Percentiles rank a stretch among this genome's conserved stretches.
Evolutionary conservation across 176 grass and related monocot species (phyloP).

Genomic region (Phragmites australis): DNA sequence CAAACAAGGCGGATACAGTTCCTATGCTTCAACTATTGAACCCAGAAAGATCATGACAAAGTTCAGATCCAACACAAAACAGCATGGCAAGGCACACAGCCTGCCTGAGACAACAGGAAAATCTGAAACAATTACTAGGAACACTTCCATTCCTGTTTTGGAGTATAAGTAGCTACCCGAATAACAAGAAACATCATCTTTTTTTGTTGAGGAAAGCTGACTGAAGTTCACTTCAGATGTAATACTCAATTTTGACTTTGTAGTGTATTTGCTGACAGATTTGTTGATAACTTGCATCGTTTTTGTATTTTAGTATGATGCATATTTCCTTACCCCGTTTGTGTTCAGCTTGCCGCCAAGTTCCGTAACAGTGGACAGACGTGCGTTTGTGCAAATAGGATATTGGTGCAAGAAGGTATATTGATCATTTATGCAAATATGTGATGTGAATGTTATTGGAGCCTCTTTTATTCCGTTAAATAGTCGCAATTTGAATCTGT

Average conservation of each 20-base stretch:
- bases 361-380: constrained; percentile 96
- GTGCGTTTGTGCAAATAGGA: constrained; percentile 96
- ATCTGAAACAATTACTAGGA: constrained; percentile 12
- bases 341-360: constrained; percentile 89
- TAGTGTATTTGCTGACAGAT: background rate
- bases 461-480: constrained; percentile 31
- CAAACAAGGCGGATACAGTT: background rate
- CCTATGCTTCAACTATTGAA: background rate
- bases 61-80: constrained; percentile 8
- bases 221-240: constrained; percentile 9
- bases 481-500: constrained; percentile 24
- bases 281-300: constrained; percentile 7
- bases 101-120: background rate
- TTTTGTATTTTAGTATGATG: constrained; percentile 16
- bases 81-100: background rate
- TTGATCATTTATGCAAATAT: constrained; percentile 26
- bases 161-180: background rate
- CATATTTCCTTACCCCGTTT: constrained; percentile 15
- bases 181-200: background rate
- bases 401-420: constrained; percentile 98
- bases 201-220: constrained; percentile 1
- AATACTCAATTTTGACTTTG: background rate
- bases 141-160: background rate
- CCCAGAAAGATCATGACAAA: background rate
- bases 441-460: constrained; percentile 15